Evolutionary conservation across 805 yeast species (phyloP).

Genomic region (Teunomyces barrocoloradensis): DNA sequence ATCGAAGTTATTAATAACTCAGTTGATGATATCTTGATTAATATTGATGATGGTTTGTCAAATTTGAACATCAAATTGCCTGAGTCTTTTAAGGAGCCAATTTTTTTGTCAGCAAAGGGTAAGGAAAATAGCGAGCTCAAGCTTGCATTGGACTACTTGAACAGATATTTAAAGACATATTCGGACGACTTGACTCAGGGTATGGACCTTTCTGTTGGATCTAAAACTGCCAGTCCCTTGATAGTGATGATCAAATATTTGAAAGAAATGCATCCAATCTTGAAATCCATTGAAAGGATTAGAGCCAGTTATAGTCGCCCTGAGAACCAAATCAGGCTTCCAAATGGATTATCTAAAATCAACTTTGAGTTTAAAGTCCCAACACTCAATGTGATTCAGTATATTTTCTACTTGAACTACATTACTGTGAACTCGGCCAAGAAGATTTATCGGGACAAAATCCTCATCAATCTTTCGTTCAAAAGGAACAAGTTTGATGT

Average conservation of each 20-base stretch:
- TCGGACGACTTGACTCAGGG: constrained; percentile 4
- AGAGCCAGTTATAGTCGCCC: constrained; percentile 10
- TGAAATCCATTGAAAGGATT: constrained; percentile 22
- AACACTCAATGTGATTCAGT: constrained; percentile 30
- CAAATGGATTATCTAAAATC: constrained; percentile 31
- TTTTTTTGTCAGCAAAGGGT: neutral
- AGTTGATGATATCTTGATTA: constrained; percentile 26
- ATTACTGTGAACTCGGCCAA: constrained; percentile 24
- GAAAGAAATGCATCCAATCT: constrained; percentile 28
- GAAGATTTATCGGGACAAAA: constrained; percentile 34
- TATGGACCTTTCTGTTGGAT: neutral
- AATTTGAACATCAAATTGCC: constrained; percentile 14
- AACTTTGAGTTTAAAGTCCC: constrained; percentile 31
- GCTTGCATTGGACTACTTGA: constrained; percentile 22
- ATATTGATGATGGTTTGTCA: constrained; percentile 21
- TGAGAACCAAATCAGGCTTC: constrained; percentile 13
- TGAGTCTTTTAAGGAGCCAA: constrained; percentile 7
- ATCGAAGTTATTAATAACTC: constrained; percentile 26
- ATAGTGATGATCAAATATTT: constrained; percentile 30
- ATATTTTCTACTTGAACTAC: constrained; percentile 30
- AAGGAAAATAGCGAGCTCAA: constrained; percentile 12
- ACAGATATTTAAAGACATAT: constrained; percentile 18
- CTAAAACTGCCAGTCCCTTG: neutral
- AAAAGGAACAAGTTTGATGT: constrained; percentile 29
- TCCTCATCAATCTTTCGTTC: constrained; percentile 15